Conservation (phyloP, 768 basidiomycete species). For the Rhizopogon vesiculosus region DNA sequence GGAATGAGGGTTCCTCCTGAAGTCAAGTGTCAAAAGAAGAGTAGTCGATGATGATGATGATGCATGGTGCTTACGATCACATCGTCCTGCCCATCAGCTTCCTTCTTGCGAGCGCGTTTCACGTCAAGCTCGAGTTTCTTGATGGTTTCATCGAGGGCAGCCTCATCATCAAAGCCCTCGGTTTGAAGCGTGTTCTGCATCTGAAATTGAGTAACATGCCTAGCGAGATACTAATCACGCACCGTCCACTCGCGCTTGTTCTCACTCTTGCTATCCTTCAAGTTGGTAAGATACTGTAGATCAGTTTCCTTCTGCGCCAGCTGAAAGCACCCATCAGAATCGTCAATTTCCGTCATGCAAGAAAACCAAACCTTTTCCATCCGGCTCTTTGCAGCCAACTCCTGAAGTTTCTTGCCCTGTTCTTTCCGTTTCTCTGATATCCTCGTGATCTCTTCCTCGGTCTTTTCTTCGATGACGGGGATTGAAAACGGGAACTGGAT, state of each 20-base stretch:
- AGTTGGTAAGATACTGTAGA: constrained; percentile 54
- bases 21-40: neutral
- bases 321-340: constrained; percentile 30
- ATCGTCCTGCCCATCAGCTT: constrained; percentile 68
- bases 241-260: constrained; percentile 78
- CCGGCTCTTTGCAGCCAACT: constrained; percentile 81
- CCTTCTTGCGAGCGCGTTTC: constrained; percentile 77
- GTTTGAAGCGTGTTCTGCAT: constrained; percentile 51
- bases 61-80: constrained; percentile 33
- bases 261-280: constrained; percentile 58
- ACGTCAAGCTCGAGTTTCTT: constrained; percentile 82
- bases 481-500: constrained; percentile 83
- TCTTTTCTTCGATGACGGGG: constrained; percentile 71
- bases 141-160: constrained; percentile 72
- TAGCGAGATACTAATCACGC: constrained; percentile 12
- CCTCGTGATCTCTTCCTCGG: constrained; percentile 82
- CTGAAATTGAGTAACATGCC: neutral
- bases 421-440: constrained; percentile 79
- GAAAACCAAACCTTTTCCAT: constrained; percentile 66
- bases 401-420: constrained; percentile 85
- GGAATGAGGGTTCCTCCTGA: constrained; percentile 83
- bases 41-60: neutral
- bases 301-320: constrained; percentile 74
- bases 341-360: neutral
- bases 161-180: constrained; percentile 77